Percentiles rank a stretch among this genome's conserved stretches.
These are phyloP conservation scores for Trichoderma semiorbis DNA, from an alignment of 2,329 filamentous ascomycete genomes.

Conservation along the genomic window DNA sequence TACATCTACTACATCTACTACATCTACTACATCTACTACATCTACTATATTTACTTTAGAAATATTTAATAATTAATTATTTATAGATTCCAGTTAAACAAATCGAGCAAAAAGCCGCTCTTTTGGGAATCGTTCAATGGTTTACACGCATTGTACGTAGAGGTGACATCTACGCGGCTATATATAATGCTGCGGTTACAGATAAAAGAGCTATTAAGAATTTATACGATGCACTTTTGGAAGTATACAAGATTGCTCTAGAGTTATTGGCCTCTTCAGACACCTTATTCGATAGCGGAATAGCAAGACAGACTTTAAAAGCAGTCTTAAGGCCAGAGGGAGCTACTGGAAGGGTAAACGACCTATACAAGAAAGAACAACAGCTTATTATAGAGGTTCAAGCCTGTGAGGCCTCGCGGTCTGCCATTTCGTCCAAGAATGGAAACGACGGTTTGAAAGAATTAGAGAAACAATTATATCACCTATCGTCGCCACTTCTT, in stretches of 20 bases:
- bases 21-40: background rate
- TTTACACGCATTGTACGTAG: slow-evolving; percentile 10
- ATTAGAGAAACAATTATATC: background rate
- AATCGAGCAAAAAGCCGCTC: background rate
- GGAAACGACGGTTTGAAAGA: background rate
- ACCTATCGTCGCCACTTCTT: background rate
- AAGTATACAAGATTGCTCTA: background rate
- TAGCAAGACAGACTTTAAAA: background rate
- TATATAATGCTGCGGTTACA: background rate
- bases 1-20: background rate
- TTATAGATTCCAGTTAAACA: background rate
- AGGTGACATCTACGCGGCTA: background rate
- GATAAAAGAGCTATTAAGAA: background rate
- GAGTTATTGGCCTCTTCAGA: background rate
- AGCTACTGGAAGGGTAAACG: background rate
- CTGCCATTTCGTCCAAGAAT: background rate
- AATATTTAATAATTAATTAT: background rate
- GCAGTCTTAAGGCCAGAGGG: background rate
- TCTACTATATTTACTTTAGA: background rate
- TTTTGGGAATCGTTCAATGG: background rate
- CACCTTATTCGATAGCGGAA: background rate
- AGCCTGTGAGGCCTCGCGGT: background rate
- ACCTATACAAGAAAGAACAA: background rate
- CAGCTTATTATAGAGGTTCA: background rate
- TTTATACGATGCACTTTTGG: background rate